These are phyloP conservation scores for Quercus cerris DNA, from an alignment of 306 rosid species.

Conservation along the genomic window DNA sequence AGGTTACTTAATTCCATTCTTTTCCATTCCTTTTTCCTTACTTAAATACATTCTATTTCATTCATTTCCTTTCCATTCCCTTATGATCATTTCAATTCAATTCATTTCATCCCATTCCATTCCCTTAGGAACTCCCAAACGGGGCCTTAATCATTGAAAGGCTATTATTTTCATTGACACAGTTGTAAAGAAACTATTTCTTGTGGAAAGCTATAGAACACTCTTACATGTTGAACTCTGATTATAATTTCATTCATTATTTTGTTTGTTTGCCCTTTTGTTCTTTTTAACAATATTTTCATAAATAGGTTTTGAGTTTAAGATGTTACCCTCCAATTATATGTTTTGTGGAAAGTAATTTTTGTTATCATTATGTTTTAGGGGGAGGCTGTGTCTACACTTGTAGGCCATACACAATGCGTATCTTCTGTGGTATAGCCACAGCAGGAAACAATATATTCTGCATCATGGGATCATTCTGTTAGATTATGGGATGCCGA, in stretches of 20 bases:
- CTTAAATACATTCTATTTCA: no score
- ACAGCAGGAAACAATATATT: slow-evolving; percentile 60
- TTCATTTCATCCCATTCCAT: no score
- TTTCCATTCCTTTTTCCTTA: no score
- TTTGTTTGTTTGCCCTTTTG: not conserved
- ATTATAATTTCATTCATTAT: not conserved
- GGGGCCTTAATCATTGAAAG: not conserved
- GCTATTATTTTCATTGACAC: not conserved
- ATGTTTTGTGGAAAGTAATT: not conserved
- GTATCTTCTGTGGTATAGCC: slow-evolving; percentile 89
- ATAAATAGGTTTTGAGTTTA: not conserved
- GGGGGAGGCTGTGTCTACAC: slow-evolving; percentile 75
- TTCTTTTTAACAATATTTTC: not conserved
- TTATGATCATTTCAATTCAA: no score
- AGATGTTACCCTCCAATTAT: not conserved
- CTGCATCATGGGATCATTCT: slow-evolving; percentile 96
- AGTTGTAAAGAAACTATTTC: not conserved
- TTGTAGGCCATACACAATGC: slow-evolving; percentile 85
- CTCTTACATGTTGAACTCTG: not conserved
- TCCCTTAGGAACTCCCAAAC: no score
- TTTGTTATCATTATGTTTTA: slow-evolving; percentile 18
- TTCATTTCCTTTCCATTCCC: no score
- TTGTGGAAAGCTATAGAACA: not conserved
- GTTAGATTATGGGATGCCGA: slow-evolving; percentile 82
- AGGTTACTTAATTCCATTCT: no score